A percentile compares a stretch with the other conserved stretches of the same genome.
phyloP scores from a whole-genome alignment of 257 asterid species.

The Nicotiana undulata region DNA sequence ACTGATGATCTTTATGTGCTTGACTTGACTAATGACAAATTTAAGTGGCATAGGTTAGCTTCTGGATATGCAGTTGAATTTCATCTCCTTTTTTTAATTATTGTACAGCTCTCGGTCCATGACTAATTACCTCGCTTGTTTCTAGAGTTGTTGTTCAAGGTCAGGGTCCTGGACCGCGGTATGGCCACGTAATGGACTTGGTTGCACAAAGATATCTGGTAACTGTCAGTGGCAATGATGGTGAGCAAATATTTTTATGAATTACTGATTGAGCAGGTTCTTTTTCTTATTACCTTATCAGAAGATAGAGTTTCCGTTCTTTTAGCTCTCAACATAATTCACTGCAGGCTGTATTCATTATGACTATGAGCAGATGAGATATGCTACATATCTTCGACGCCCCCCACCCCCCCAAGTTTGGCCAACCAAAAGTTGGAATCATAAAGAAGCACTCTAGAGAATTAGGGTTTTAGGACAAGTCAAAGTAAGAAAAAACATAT shows the following conservation, averaged over 20 bases:
- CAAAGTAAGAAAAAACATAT: not conserved
- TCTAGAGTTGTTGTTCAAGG: conserved; percentile 97
- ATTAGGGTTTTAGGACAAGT: not conserved
- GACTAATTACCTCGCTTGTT: conserved; percentile 21
- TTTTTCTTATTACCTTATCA: not conserved
- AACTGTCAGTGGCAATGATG: conserved; percentile 88
- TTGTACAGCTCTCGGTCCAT: conserved; percentile 5
- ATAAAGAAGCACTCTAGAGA: not conserved
- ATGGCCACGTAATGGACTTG: conserved; percentile 99
- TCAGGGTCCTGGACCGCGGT: conserved; percentile 95
- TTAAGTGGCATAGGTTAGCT: conserved; percentile 93
- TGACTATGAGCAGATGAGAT: not conserved
- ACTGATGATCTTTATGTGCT: conserved; percentile 92
- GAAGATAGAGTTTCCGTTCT: not conserved
- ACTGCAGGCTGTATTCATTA: not conserved
- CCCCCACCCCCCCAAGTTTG: not conserved
- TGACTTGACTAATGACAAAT: conserved; percentile 86
- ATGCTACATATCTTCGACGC: not conserved
- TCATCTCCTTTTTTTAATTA: not conserved
- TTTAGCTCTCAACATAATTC: not conserved
- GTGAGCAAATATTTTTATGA: conserved; percentile 34
- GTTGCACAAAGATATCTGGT: conserved; percentile 96
- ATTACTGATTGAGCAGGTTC: not conserved
- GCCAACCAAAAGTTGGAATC: not conserved
- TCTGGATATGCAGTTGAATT: conserved; percentile 12